Base-by-base conservation (phyloP, 352 stramenopile genomes). In the Pythium scleroteichum region DNA sequence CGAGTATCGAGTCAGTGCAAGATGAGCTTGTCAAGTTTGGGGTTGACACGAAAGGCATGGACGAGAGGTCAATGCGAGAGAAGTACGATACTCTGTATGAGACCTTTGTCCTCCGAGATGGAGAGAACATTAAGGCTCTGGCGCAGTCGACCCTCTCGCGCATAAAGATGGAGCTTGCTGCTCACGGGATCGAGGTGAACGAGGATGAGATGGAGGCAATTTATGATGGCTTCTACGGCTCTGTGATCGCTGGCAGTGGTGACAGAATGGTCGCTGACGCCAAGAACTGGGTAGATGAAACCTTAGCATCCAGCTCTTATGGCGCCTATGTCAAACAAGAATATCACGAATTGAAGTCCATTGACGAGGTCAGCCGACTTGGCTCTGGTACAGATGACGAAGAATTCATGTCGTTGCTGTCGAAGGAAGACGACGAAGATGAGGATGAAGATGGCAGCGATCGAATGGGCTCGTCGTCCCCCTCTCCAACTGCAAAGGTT, bases 41-140 rank as follows among this genome's bases (percentile, higher is more conserved):
- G 4, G 64, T 86, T 16, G 63, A 76, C n/a, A 23, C 32, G 16
- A 42, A 23, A 1, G 17, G 1, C 2, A 45, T 72, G 17, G 53
- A 62, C 0, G 68, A 71, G 4, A 27, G 59, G 2, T 67, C 74
- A 3, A 65, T 56, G 13, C 39, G 41, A 6, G 66, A 79, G 2
- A 80, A 81, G 29, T 93, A 91, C 38, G 65, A 69, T 10, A 33
- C 45, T 1, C 44, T 93, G 24, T 93, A 87, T 39, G 82, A 88
- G 33, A 66, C 85, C 38, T 78, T 91, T 38, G 78, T 90, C 0
- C 62, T 92, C 20, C 78, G 79, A 26, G 81, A 90, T 42, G 84
- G 84, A 4, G 79, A 90, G 49, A 86, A 80, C 51, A 74, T 91
- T 19, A 76, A 80, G 46, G 51, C 71, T 12, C 71, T 90, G 12